Conservation (phyloP, 495 filamentous ascomycete species). For the Penicillium turbatum region DNA sequence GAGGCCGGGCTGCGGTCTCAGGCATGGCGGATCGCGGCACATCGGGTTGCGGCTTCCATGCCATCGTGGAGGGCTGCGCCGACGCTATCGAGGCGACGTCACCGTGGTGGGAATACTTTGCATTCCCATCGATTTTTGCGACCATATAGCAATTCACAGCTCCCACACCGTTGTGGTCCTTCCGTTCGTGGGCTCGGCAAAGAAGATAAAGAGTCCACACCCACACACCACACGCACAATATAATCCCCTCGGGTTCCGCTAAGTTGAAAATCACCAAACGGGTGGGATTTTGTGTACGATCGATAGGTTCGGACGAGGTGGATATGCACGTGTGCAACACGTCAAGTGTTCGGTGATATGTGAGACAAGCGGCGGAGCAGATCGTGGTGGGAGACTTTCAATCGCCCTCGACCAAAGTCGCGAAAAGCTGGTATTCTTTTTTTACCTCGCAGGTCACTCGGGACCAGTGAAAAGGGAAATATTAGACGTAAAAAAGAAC, state of each 20-base stretch:
- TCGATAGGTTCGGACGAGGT: background rate
- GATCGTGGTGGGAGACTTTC: slow-evolving; percentile 3
- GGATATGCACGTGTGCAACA: background rate
- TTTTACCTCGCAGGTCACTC: background rate
- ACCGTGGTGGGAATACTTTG: slow-evolving; percentile 35
- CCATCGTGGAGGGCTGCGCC: slow-evolving; percentile 40
- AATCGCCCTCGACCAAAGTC: slow-evolving; percentile 6
- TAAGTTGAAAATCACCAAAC: slow-evolving; percentile 3
- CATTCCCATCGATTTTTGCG: slow-evolving; percentile 47
- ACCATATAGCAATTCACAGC: slow-evolving; percentile 39
- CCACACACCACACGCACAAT: slow-evolving; percentile 18
- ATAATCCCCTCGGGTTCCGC: slow-evolving; percentile 19
- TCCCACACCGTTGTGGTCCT: slow-evolving; percentile 7
- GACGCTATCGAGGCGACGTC: slow-evolving; percentile 42
- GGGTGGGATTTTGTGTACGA: background rate
- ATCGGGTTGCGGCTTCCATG: slow-evolving; percentile 38
- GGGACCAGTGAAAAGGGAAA: slow-evolving; percentile 1
- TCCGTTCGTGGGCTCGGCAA: slow-evolving; percentile 19
- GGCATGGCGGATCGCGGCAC: slow-evolving; percentile 30
- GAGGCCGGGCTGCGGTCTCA: slow-evolving; percentile 38
- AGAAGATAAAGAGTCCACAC: slow-evolving; percentile 18
- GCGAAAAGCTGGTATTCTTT: slow-evolving; percentile 3
- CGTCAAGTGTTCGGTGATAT: background rate
- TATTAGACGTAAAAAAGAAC: slow-evolving; percentile 8
- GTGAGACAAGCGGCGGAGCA: background rate